Percentiles rank a stretch among this genome's conserved stretches.
Evolutionary conservation across 257 asterid species (phyloP).

Genomic region (Nicotiana benthamiana): DNA sequence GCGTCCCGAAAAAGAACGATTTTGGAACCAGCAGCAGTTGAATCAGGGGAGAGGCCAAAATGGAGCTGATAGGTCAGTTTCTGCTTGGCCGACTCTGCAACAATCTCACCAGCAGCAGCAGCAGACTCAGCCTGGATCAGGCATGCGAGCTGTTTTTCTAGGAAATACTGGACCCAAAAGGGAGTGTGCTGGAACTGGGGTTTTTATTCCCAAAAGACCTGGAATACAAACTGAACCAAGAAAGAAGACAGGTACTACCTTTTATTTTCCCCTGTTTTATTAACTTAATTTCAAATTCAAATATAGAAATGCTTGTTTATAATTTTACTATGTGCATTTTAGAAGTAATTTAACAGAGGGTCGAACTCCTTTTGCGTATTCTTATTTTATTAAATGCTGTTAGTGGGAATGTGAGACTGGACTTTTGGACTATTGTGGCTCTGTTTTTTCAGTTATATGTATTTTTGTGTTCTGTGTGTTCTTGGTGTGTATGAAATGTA

Average conservation of each 20-base stretch:
- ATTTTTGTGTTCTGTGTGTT: background rate
- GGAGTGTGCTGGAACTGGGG: constrained; percentile 81
- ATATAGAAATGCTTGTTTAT: background rate
- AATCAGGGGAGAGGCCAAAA: constrained; percentile 17
- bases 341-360: background rate
- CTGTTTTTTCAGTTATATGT: background rate
- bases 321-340: background rate
- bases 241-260: constrained; percentile 39
- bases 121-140: constrained; percentile 19
- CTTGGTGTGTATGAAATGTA: background rate
- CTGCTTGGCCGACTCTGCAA: constrained; percentile 54
- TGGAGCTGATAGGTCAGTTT: constrained; percentile 14
- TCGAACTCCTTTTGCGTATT: background rate
- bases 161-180: constrained; percentile 32
- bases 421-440: background rate
- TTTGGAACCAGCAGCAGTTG: constrained; percentile 17
- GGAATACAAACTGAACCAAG: constrained; percentile 29
- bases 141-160: constrained; percentile 33
- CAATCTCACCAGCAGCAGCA: constrained; percentile 21
- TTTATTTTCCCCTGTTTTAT: background rate
- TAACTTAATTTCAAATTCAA: background rate
- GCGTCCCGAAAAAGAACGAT: constrained; percentile 10
- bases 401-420: background rate
- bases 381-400: background rate
- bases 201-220: constrained; percentile 55